Base-by-base conservation (phyloP, 2,329 filamentous ascomycete genomes). In the Scedosporium apiospermum region DNA sequence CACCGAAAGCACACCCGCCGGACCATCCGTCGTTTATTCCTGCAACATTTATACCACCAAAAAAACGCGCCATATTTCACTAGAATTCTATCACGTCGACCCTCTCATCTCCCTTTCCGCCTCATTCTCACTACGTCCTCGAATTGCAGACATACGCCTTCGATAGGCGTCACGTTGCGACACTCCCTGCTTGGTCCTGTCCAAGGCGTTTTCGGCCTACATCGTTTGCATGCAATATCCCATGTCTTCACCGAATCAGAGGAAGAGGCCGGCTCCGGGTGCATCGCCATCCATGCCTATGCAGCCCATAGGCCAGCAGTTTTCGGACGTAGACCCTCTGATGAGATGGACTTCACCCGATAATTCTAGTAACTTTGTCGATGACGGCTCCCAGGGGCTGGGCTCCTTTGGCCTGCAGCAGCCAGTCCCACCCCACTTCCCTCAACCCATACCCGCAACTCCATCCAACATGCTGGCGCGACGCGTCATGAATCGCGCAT, bases 241-340 rank as follows among this genome's bases (percentile, higher is more conserved):
- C 63, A 82, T 82, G 80, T 78, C 82, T 63, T 70, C 75, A 38
- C 74, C 77, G 57, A 83, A 83, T 66, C 73, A 81, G 21, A 77
- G 89, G 74, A 95, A 95, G 78, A 83, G 90, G 73, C 80, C 88
- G 67, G 89, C 90, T 57, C 88, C 90, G 63, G 89, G 88, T 71
- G 78, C 87, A 65, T 82, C 85, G 44, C 88, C 90, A n/a, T 76
- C 83, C 66, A 76, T 82, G 23, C 83, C 85, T 41, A 71, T 78
- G 59, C 78, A 79, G 65, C 78, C 80, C 23, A n/a, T 62, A 38
- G 60, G 57, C 49, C 46, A 61, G 30, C 60, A 62, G 23, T 62
- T 62, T 34, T 16, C 14, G 9, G 30, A 38, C 18, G 23, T 34
- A 9, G 60, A 62, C 18, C 38, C 55, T 21, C 12, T 62, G 12